These are phyloP conservation scores for Aspergillus heteromorphus DNA, from an alignment of 495 filamentous ascomycete genomes.

Conservation along the genomic window DNA sequence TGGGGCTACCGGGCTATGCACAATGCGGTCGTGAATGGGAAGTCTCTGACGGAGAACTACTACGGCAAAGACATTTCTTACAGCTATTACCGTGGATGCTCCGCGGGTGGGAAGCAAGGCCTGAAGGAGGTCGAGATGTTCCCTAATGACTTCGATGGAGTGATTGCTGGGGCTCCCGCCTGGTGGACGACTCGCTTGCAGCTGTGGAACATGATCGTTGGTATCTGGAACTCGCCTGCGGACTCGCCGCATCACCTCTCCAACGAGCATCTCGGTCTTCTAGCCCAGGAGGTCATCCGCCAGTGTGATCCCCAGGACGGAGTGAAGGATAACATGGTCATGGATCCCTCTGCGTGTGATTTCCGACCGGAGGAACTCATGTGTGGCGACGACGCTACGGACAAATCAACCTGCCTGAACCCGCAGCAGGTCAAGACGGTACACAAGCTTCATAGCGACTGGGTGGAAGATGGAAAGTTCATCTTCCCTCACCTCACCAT, in stretches of 20 bases:
- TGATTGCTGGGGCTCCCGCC: neutral
- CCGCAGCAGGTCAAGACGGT: conserved; percentile 43
- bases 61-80: conserved; percentile 36
- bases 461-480: conserved; percentile 20
- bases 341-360: neutral
- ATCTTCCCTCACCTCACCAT: neutral
- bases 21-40: conserved; percentile 19
- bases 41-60: conserved; percentile 32
- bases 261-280: neutral
- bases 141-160: conserved; percentile 34
- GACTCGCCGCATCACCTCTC: neutral
- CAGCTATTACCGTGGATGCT: conserved; percentile 55
- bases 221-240: neutral
- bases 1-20: conserved; percentile 18
- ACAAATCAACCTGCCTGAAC: conserved; percentile 37
- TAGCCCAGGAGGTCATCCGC: neutral
- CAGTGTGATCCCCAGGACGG: neutral
- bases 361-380: neutral
- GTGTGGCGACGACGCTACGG: conserved; percentile 2
- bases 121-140: conserved; percentile 47
- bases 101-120: conserved; percentile 54
- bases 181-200: conserved; percentile 3
- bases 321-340: neutral
- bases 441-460: conserved; percentile 39
- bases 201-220: neutral